Evolutionary conservation across 1,284 basidiomycete species (phyloP).

Genomic region (Trametes pubescens): DNA sequence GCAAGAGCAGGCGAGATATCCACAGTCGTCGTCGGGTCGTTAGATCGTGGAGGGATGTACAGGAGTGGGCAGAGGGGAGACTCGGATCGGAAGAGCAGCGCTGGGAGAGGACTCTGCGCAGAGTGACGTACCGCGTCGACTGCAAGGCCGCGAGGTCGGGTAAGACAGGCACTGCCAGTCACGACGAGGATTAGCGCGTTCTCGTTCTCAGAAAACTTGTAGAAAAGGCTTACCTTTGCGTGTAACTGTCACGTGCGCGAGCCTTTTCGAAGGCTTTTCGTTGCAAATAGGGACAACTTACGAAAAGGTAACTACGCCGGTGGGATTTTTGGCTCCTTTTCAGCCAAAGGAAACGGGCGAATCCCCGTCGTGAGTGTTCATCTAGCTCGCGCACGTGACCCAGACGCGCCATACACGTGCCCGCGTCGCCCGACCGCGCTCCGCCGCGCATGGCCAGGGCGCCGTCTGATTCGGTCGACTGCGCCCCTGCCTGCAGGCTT

Average conservation of each 20-base stretch:
- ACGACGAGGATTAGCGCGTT: no score
- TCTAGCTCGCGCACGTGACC: conserved; percentile 19
- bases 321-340: no score
- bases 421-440: conserved; percentile 5
- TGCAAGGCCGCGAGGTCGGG: background rate
- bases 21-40: conserved; percentile 19
- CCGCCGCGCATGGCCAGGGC: background rate
- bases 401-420: conserved; percentile 16
- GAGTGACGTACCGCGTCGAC: conserved; percentile 14
- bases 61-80: conserved; percentile 23
- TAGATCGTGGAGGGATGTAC: conserved; percentile 13
- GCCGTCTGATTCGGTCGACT: conserved; percentile 10
- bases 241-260: no score
- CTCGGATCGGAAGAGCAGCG: background rate
- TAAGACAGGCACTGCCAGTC: background rate
- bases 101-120: background rate
- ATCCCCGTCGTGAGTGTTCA: conserved; percentile 14
- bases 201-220: no score
- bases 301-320: no score
- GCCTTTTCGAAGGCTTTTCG: no score
- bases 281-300: no score
- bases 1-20: background rate
- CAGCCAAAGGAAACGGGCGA: no score
- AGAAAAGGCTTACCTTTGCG: no score
- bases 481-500: conserved; percentile 22